A percentile compares a stretch with the other conserved stretches of the same genome.
phyloP scores from a whole-genome alignment of 345 rosid genomes.

The Syzygium aromaticum region DNA sequence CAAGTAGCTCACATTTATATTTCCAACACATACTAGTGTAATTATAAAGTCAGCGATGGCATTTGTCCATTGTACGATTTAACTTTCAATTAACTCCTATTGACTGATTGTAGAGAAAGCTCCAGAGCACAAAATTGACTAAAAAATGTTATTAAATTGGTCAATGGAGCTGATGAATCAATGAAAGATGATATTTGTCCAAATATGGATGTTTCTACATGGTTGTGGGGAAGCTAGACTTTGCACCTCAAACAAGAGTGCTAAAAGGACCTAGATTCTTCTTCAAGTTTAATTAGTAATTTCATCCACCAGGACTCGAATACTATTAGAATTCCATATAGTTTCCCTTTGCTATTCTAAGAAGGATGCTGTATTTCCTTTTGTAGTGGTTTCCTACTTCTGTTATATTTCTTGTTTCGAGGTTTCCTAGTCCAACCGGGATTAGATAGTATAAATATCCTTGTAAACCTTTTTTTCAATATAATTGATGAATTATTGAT shows the following conservation, averaged over 20 bases:
- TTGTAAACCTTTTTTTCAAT: not conserved
- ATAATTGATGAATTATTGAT: not conserved
- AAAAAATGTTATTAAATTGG: not conserved
- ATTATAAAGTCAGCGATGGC: not conserved
- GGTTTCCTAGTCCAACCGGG: not conserved
- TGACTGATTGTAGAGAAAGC: not conserved
- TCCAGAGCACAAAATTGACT: not conserved
- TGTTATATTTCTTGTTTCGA: not conserved
- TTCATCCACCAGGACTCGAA: not conserved
- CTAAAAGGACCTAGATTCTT: not conserved
- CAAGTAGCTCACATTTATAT: not conserved
- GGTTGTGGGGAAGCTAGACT: not conserved
- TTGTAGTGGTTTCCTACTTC: not conserved
- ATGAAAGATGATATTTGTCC: not conserved
- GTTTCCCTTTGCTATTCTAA: not conserved
- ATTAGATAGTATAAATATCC: not conserved
- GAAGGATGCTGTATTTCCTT: not conserved
- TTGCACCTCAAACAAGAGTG: not conserved
- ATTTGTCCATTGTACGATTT: not conserved
- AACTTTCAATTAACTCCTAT: not conserved
- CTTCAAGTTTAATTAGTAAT: not conserved
- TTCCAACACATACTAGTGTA: not conserved
- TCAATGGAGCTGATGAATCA: not conserved
- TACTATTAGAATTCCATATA: not conserved
- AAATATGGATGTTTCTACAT: not conserved